A percentile compares a stretch with the other conserved stretches of the same genome.
These are phyloP conservation scores for Stellera chamaejasme DNA, from an alignment of 345 rosid genomes.

Conservation along the genomic window DNA sequence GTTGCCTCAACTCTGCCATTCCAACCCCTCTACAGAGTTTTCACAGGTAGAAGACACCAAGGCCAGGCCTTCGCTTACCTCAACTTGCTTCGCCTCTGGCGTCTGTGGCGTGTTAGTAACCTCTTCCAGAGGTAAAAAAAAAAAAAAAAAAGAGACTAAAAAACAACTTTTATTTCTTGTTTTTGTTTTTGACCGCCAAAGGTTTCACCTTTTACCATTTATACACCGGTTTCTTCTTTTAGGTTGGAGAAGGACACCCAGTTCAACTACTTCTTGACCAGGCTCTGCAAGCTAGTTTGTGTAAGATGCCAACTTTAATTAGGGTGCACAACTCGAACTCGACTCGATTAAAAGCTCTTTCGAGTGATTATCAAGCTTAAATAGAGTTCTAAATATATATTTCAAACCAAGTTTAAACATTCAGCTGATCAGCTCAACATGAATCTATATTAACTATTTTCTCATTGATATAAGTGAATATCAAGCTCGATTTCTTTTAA, in stretches of 20 bases:
- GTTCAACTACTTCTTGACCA: constrained; percentile 63
- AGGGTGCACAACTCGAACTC: too few species aligned
- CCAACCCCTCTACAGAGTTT: constrained; percentile 35
- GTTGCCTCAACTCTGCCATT: constrained; percentile 84
- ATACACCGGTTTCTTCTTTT: constrained; percentile 6
- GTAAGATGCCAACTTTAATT: constrained; percentile 26
- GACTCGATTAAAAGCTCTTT: too few species aligned
- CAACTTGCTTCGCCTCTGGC: constrained; percentile 89
- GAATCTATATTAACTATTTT: too few species aligned
- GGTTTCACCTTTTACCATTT: not conserved
- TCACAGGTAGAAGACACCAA: constrained; percentile 26
- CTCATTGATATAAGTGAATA: too few species aligned
- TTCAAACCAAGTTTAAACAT: too few species aligned
- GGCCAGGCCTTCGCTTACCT: constrained; percentile 54
- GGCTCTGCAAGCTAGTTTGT: constrained; percentile 51
- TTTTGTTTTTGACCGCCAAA: too few species aligned
- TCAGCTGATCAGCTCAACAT: too few species aligned
- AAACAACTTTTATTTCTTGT: too few species aligned
- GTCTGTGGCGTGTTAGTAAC: constrained; percentile 68
- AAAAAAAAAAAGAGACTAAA: too few species aligned
- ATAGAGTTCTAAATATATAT: too few species aligned
- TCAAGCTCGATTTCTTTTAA: too few species aligned
- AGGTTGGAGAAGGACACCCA: constrained; percentile 84
- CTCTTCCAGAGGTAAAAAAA: constrained; percentile 85
- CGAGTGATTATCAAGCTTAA: too few species aligned